Evolutionary conservation across 306 rosid genomes (phyloP), one percentile per base, ranked within the genome.

Genomic region (Rubus parviflorus): DNA sequence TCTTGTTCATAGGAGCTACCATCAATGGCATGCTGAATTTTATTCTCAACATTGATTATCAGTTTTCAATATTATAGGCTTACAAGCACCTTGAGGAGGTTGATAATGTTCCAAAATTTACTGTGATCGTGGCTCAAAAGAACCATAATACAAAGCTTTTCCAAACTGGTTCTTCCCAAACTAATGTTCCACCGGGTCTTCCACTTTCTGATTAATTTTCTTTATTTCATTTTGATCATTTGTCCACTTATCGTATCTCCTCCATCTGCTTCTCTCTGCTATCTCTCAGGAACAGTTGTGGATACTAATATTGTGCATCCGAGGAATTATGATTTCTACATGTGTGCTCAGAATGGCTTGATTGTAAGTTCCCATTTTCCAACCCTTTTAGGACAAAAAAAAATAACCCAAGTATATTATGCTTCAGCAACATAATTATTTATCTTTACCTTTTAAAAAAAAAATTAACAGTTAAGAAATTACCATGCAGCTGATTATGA

Each of bases 181-280:
- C 84, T 64, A 92, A 94, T 82, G 90, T 94, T 83, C 97, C 98
- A 73, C 89, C 98, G 68, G 97, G 98, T 94, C 54, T 75, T 84
- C 73, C 20, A 22, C 87, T 83, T 81, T 37, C 46, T 46, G 49
- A 42, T 43, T 45, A 4, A 0, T 54, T 54, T 43, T n/a, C n/a
- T n/a, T 16, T 23, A 8, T 52, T 42, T 82, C 51, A 17, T 30
- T 19, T 17, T 14, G 14, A 20, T 41, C 49, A 54, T 20, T 67
- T 46, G 3, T 48, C 54, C 61, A 20, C 20, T 43, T n/a, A 54
- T 64, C 37, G 20, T 76, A 42, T 58, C 19, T 68, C 30, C 69
- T 43, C 16, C 62, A 70, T 19, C 7, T 45, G 9, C 56, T 17
- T 52, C 35, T 22, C 71, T 75, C 47, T 68, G 56, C 16, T 46